Conservation (phyloP, 768 basidiomycete genomes). For the Mycena leptocephala region DNA sequence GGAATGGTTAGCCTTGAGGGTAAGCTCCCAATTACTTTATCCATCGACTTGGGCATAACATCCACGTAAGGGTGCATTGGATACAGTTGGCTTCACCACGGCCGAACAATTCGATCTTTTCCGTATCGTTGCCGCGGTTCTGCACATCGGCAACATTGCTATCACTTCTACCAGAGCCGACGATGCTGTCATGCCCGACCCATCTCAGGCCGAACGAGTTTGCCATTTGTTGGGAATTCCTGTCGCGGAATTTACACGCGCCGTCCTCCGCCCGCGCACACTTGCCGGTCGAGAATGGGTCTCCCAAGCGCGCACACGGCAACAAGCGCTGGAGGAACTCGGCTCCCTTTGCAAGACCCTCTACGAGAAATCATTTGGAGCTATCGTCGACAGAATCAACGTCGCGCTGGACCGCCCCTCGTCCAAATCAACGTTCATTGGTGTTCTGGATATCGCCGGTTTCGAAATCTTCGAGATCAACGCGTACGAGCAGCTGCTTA, state of each 20-base stretch:
- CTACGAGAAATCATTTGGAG: constrained; percentile 97
- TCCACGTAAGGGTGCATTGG: constrained; percentile 77
- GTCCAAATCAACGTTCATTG: constrained; percentile 94
- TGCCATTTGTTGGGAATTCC: constrained; percentile 95
- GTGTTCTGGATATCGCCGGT: constrained; percentile 98
- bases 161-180: constrained; percentile 87
- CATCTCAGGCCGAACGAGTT: constrained; percentile 89
- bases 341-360: constrained; percentile 93
- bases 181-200: constrained; percentile 84
- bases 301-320: constrained; percentile 90
- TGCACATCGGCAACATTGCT: constrained; percentile 95
- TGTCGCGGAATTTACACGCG: constrained; percentile 89
- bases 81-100: constrained; percentile 90
- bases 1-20: constrained; percentile 89
- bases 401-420: constrained; percentile 94
- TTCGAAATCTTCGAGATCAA: constrained; percentile 98
- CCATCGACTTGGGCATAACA: not conserved
- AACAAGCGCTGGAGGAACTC: constrained; percentile 95
- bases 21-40: constrained; percentile 48
- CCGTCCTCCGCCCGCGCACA: constrained; percentile 90
- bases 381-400: constrained; percentile 96
- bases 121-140: constrained; percentile 92
- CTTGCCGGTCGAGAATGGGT: constrained; percentile 98
- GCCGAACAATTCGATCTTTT: constrained; percentile 94
- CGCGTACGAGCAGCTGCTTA: constrained; percentile 96